Evolutionary conservation across 1,139 yeast species (phyloP).

Genomic region (Kurtzmaniella quercitrusa): DNA sequence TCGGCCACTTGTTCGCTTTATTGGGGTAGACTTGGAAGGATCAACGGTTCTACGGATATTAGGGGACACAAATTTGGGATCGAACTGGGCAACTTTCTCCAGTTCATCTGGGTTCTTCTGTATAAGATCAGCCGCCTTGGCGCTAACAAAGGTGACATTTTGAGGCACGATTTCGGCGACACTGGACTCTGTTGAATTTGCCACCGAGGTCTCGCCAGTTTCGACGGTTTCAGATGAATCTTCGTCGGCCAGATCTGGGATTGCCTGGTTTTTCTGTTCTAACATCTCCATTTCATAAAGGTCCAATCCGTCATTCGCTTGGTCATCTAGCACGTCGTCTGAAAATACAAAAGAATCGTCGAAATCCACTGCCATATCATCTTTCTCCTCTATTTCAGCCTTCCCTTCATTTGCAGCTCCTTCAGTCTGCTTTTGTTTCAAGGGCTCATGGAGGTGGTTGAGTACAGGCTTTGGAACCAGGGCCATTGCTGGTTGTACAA

Average conservation of each 20-base stretch:
- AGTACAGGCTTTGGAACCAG: constrained; percentile 7
- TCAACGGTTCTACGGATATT: constrained; percentile 52
- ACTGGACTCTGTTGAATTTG: not conserved
- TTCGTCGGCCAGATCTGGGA: constrained; percentile 8
- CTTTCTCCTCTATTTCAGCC: constrained; percentile 48
- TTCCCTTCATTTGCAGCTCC: constrained; percentile 10
- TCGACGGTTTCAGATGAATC: not conserved
- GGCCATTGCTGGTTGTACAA: not conserved
- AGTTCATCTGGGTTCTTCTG: constrained; percentile 40
- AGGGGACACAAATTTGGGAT: constrained; percentile 48
- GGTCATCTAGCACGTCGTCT: constrained; percentile 49
- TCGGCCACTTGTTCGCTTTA: constrained; percentile 32
- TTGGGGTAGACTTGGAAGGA: constrained; percentile 56
- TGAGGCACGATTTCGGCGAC: constrained; percentile 6
- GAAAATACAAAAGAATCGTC: constrained; percentile 68
- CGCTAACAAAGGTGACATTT: constrained; percentile 50
- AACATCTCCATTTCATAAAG: constrained; percentile 26
- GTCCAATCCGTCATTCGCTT: constrained; percentile 21
- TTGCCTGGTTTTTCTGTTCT: constrained; percentile 13
- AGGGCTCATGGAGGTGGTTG: constrained; percentile 4
- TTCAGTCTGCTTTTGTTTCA: constrained; percentile 10
- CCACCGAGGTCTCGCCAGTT: not conserved
- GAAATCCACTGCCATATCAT: constrained; percentile 34
- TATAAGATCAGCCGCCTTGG: constrained; percentile 51
- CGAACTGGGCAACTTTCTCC: constrained; percentile 35